Conservation (phyloP, 805 yeast species). For the Torulaspora indica region DNA sequence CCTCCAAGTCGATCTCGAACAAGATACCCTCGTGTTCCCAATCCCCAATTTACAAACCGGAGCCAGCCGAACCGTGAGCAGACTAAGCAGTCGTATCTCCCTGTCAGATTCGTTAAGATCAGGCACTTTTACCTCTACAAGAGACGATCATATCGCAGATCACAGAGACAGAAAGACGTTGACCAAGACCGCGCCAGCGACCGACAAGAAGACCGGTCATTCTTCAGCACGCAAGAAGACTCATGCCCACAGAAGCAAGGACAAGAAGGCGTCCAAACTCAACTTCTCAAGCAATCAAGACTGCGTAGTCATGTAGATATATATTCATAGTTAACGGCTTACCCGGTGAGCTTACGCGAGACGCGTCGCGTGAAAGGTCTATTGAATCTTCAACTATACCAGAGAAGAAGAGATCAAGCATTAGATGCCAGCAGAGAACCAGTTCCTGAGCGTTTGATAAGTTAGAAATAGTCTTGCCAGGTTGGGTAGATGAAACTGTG, state of each 20-base stretch:
- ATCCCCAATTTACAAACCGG: conserved; percentile 19
- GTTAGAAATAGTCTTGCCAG: background rate
- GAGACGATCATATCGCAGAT: background rate
- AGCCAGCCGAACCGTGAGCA: conserved; percentile 12
- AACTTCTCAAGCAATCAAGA: conserved; percentile 14
- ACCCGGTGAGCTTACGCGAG: conserved; percentile 4
- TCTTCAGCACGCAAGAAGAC: background rate
- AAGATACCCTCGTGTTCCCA: conserved; percentile 23
- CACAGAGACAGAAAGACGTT: background rate
- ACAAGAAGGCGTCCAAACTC: conserved; percentile 8
- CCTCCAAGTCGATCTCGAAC: conserved; percentile 27
- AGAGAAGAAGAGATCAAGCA: background rate
- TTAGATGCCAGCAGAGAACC: background rate
- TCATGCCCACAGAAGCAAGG: conserved; percentile 4
- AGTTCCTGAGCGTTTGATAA: background rate
- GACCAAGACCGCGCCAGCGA: conserved; percentile 1
- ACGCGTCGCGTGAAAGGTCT: conserved; percentile 11
- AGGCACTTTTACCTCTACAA: background rate
- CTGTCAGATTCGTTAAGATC: background rate
- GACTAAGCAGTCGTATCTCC: conserved; percentile 7
- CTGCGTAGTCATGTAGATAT: conserved; percentile 21
- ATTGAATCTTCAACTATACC: background rate
- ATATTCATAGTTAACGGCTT: background rate
- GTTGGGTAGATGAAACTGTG: background rate
- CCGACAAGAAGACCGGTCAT: background rate